phyloP scores from a whole-genome alignment of 2,329 filamentous ascomycete genomes.

The Hypoxylon sp. region DNA sequence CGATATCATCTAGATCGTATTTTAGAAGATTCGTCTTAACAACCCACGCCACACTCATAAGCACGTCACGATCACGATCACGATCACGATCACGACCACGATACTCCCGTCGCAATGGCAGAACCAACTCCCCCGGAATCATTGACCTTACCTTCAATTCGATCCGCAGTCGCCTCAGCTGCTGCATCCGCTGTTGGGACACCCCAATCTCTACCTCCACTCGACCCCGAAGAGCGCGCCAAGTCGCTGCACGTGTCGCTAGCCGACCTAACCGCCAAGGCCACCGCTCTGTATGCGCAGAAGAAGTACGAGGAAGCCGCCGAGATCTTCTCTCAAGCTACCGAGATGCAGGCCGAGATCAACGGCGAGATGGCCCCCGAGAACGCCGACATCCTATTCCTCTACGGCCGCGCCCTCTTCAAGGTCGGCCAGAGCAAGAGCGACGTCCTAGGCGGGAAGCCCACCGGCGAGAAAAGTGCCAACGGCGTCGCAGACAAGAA shows the following conservation, averaged over 20 bases:
- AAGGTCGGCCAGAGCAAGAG: conserved; percentile 94
- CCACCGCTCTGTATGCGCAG: conserved; percentile 85
- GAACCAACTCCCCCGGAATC: conserved; percentile 49
- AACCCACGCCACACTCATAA: neutral
- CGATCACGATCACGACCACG: too few species aligned
- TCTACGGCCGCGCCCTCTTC: conserved; percentile 93
- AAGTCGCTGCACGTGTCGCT: conserved; percentile 73
- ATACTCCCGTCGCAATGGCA: conserved; percentile 44
- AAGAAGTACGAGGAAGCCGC: conserved; percentile 89
- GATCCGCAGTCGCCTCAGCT: conserved; percentile 48
- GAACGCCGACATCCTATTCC: conserved; percentile 93
- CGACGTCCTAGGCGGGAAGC: conserved; percentile 89
- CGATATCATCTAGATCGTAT: neutral
- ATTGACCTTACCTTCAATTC: conserved; percentile 45
- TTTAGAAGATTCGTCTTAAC: neutral
- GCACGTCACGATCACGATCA: too few species aligned
- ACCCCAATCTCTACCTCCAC: conserved; percentile 50
- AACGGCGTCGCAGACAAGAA: conserved; percentile 55
- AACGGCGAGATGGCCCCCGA: conserved; percentile 92
- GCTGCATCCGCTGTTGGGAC: conserved; percentile 44
- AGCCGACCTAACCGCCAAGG: conserved; percentile 82
- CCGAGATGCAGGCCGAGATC: conserved; percentile 88
- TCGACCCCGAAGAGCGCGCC: conserved; percentile 58
- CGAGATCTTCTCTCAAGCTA: conserved; percentile 88
- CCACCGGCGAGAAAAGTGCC: conserved; percentile 67